Conservation (phyloP, 2,329 filamentous ascomycete genomes). For the Malbranchea zuffiana region DNA sequence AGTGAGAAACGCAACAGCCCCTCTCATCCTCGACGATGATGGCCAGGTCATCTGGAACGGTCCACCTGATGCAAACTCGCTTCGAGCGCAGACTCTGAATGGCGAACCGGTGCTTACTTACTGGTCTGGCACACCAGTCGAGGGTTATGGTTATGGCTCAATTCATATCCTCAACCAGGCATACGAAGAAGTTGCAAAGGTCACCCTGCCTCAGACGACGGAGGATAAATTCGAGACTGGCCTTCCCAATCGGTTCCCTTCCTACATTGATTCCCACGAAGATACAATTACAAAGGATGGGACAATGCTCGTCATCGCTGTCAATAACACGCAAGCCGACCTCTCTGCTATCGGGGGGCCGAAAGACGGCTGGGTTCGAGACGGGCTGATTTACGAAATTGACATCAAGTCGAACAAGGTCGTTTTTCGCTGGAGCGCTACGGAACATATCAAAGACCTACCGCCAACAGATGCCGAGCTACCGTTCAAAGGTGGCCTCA, state of each 20-base stretch:
- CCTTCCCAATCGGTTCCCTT: slow-evolving; percentile 10
- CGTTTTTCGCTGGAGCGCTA: slow-evolving; percentile 39
- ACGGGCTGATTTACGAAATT: slow-evolving; percentile 38
- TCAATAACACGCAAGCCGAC: slow-evolving; percentile 30
- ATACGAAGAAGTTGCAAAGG: slow-evolving; percentile 13
- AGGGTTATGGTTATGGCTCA: slow-evolving; percentile 14
- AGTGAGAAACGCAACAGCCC: slow-evolving; percentile 20
- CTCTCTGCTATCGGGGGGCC: slow-evolving; percentile 29
- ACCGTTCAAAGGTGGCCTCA: slow-evolving; percentile 1
- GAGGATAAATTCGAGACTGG: slow-evolving; percentile 10
- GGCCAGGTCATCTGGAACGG: slow-evolving; percentile 29
- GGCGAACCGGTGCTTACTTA: slow-evolving; percentile 28
- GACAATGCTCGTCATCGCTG: slow-evolving; percentile 35
- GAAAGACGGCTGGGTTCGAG: slow-evolving; percentile 31
- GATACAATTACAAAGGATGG: slow-evolving; percentile 34
- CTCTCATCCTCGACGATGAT: slow-evolving; percentile 28
- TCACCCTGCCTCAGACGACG: slow-evolving; percentile 7
- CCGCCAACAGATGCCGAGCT: slow-evolving; percentile 3
- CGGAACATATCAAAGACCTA: slow-evolving; percentile 30
- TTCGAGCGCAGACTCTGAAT: slow-evolving; percentile 27
- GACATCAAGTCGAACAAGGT: slow-evolving; percentile 35
- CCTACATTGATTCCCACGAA: slow-evolving; percentile 35
- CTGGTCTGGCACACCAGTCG: slow-evolving; percentile 25
- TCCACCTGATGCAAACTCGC: slow-evolving; percentile 23
- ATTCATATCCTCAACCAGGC: slow-evolving; percentile 16